Conservation (phyloP, 2,329 filamentous ascomycete species). For the Teratosphaeria pseudoeucalypti region DNA sequence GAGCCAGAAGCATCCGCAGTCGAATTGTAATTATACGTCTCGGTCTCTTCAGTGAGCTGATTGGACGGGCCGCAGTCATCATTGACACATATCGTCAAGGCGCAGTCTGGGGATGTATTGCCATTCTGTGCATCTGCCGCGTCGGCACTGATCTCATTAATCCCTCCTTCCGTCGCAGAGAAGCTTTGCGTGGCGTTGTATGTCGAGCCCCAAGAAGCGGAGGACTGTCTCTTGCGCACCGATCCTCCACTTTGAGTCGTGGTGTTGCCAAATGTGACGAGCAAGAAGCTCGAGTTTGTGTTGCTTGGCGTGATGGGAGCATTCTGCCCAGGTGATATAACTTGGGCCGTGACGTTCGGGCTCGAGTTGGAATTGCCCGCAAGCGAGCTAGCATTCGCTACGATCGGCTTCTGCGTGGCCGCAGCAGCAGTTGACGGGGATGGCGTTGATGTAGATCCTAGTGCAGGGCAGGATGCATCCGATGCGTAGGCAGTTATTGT, state of each 20-base stretch:
- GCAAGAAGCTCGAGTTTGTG: neutral
- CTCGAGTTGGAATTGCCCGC: neutral
- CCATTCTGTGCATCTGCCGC: constrained; percentile 3
- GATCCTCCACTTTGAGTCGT: neutral
- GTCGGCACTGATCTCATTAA: constrained; percentile 4
- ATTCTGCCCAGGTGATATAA: neutral
- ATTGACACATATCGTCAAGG: constrained; percentile 4
- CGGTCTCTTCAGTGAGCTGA: neutral
- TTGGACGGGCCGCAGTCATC: constrained; percentile 1
- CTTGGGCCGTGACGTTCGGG: neutral
- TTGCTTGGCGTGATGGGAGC: neutral
- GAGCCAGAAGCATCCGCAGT: neutral
- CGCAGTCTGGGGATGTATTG: constrained; percentile 1
- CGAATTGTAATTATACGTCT: neutral
- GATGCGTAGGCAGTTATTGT: neutral
- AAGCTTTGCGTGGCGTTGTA: constrained; percentile 9
- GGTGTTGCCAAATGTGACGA: neutral
- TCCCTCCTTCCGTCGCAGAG: neutral
- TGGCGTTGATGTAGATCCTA: neutral
- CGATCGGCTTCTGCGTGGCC: neutral
- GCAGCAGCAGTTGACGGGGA: neutral
- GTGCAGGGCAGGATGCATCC: neutral
- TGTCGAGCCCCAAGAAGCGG: neutral
- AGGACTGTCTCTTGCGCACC: neutral
- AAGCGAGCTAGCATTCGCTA: neutral